phyloP scores from a whole-genome alignment of 73 alveolate species.

The Uronychia setigera region DNA sequence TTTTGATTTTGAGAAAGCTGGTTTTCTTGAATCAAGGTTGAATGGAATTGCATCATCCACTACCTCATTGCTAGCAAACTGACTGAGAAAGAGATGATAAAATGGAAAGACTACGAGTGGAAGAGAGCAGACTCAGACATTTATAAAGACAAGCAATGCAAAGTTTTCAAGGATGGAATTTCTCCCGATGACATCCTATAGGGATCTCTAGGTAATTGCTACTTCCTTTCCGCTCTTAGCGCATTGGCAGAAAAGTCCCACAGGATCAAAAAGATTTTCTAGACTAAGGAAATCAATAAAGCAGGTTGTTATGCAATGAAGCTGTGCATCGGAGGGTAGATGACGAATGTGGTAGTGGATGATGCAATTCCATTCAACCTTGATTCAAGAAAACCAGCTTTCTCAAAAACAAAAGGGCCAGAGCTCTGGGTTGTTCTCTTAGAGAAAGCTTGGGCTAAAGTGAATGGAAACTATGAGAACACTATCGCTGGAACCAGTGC shows the following conservation, averaged over 20 bases:
- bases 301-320: slow-evolving; percentile 83
- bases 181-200: slow-evolving; percentile 71
- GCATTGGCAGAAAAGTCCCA: slow-evolving; percentile 70
- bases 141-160: slow-evolving; percentile 25
- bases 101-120: slow-evolving; percentile 66
- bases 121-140: slow-evolving; percentile 62
- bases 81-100: slow-evolving; percentile 5
- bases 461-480: slow-evolving; percentile 82
- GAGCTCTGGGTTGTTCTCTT: slow-evolving; percentile 84
- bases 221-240: slow-evolving; percentile 74
- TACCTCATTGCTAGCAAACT: neutral
- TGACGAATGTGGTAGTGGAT: slow-evolving; percentile 81
- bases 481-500: slow-evolving; percentile 94
- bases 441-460: slow-evolving; percentile 92
- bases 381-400: slow-evolving; percentile 12
- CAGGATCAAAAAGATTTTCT: slow-evolving; percentile 56
- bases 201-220: slow-evolving; percentile 81
- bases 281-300: slow-evolving; percentile 69
- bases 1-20: slow-evolving; percentile 61
- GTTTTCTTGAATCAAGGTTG: neutral
- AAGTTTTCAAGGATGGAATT: slow-evolving; percentile 65
- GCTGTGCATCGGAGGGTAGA: slow-evolving; percentile 72
- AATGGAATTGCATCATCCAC: slow-evolving; percentile 26
- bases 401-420: slow-evolving; percentile 67
- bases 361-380: slow-evolving; percentile 65